Evolutionary conservation across 345 rosid genomes (phyloP).

Genomic region (Cardamine occulta): DNA sequence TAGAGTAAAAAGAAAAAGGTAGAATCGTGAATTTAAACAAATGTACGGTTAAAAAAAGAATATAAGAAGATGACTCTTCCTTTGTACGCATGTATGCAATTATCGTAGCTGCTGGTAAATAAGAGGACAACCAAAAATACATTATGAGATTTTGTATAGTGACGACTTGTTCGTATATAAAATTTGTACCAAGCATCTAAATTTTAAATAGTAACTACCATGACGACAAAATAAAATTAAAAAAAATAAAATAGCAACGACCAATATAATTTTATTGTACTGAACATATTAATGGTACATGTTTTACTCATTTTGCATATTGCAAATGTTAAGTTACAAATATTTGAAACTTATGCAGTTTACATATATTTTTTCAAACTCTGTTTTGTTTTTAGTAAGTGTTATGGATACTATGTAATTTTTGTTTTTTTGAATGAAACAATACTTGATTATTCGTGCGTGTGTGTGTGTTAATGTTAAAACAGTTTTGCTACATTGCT

Average conservation of each 20-base stretch:
- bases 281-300: not conserved
- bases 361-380: not conserved
- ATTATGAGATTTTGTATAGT: slow-evolving; percentile 31
- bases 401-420: not conserved
- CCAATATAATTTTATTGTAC: not conserved
- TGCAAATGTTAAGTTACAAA: not conserved
- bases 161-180: slow-evolving; percentile 18
- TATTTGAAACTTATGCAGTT: not conserved
- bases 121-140: slow-evolving; percentile 31
- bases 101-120: slow-evolving; percentile 39
- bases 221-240: not conserved
- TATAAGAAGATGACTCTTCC: slow-evolving; percentile 45
- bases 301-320: not conserved
- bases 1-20: slow-evolving; percentile 27
- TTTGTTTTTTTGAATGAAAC: not conserved
- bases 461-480: not conserved
- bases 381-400: not conserved
- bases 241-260: not conserved
- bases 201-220: not conserved
- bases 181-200: not conserved
- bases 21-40: slow-evolving; percentile 26
- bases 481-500: slow-evolving; percentile 13
- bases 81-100: slow-evolving; percentile 47
- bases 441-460: slow-evolving; percentile 17
- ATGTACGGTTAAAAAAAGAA: slow-evolving; percentile 32